Conservation (phyloP, 192 early-diverging fungal species). For the Entrophospora sp. region DNA sequence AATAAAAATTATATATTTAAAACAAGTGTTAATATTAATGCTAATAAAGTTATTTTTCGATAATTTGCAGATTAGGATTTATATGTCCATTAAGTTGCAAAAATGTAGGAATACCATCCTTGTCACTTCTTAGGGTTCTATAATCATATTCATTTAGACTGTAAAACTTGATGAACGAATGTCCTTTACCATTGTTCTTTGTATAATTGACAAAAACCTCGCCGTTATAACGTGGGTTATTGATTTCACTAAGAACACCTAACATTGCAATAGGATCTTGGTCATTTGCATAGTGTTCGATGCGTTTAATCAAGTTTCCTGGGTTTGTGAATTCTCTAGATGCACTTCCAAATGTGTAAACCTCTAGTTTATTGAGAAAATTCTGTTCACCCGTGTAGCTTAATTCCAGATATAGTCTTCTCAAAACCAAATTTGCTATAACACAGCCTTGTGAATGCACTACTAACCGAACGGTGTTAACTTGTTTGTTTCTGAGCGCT, state of each 20-base stretch:
- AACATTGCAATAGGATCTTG: background rate
- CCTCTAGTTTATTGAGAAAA: constrained; percentile 2
- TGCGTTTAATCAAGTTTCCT: background rate
- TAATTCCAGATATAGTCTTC: background rate
- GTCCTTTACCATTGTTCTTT: background rate
- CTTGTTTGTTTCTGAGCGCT: background rate
- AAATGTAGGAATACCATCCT: too few relatives aligned
- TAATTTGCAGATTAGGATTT: too few relatives aligned
- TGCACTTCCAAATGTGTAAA: constrained; percentile 1
- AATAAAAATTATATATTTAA: too few relatives aligned
- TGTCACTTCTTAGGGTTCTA: too few relatives aligned
- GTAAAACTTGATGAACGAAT: background rate
- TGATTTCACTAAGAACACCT: background rate
- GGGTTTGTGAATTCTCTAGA: background rate
- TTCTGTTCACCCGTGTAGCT: background rate
- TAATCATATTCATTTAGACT: background rate
- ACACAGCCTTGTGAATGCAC: constrained; percentile 1
- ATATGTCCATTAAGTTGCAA: too few relatives aligned
- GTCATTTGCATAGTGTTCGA: constrained; percentile 12
- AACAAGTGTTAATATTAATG: too few relatives aligned
- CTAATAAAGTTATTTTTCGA: too few relatives aligned
- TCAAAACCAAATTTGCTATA: background rate
- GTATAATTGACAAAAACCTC: background rate
- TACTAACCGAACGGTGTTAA: background rate
- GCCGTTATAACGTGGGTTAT: background rate